Evolutionary conservation across 805 yeast species (phyloP), one percentile per base, ranked within the genome.

Genomic region (Starmerella gropengiesseri): DNA sequence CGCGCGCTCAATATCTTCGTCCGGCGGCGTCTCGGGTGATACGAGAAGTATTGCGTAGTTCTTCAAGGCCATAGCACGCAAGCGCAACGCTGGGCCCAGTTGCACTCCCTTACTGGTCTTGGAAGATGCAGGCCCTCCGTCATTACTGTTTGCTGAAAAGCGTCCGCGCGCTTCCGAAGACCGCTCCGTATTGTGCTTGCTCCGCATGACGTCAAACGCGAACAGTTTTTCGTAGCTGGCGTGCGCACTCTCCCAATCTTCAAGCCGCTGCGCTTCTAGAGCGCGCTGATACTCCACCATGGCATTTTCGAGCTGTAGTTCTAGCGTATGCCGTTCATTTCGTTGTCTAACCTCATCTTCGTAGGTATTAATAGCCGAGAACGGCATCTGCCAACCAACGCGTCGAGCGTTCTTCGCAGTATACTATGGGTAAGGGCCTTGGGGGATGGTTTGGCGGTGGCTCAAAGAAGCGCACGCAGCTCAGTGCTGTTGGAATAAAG

Each of bases 271-370:
- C 8, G 63, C 63, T 8, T 62, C 59, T 33, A 91, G 64, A 0
- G 95, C 95, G 17, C 62, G 61, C 53, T 84, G 84, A 57, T 81
- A 85, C 11, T 77, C 62, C 51, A 74, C 75, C 58, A 81, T 79
- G 3, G 94, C 91, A 55, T 81, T 82, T 59, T 91, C 97, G 17
- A 78, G 71, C 62, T 89, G 96, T 19, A 89, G 66, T 58, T 91
- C 99, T 37, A 95, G 67, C 1, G 96, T 81, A 55, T 86, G 94
- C 50, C 85, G 89, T 50, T 87, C 95, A 26, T 79, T 81, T 49
- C 83, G 89, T 27, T 74, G 66, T 16, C 62, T 62, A 5, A 72
- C 62, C 39, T 81, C 83, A 55, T 82, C 93, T 44, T 81, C 89
- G 31, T 73, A 73, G 35, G 79, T 63, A 55, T 89, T 89, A 33